phyloP scores from a whole-genome alignment of 768 basidiomycete genomes.

The Neoboletus magnificus region DNA sequence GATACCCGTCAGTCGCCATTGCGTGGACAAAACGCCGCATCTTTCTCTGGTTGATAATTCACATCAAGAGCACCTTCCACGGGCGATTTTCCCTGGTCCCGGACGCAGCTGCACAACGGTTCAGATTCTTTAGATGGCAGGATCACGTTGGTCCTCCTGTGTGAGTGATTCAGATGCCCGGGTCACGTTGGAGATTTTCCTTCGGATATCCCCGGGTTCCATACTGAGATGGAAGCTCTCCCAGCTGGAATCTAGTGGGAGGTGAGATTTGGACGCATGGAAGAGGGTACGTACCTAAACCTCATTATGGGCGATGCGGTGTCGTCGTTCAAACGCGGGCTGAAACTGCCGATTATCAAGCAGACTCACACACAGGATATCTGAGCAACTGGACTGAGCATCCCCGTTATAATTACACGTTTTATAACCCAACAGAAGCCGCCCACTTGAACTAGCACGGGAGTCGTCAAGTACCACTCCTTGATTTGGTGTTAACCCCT shows the following conservation, averaged over 20 bases:
- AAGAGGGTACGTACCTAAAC: neutral
- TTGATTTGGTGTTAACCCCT: slow-evolving; percentile 4
- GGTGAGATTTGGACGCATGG: neutral
- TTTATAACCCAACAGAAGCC: neutral
- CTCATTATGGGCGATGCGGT: neutral
- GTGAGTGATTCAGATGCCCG: neutral
- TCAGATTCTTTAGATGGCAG: neutral
- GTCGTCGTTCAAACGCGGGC: neutral
- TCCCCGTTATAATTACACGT: slow-evolving; percentile 1
- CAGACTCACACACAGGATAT: neutral
- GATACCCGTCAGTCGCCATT: slow-evolving; percentile 5
- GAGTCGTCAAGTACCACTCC: neutral
- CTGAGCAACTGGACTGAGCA: slow-evolving; percentile 4
- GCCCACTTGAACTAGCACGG: neutral
- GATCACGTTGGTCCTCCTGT: neutral
- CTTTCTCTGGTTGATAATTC: slow-evolving; percentile 1
- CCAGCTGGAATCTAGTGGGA: neutral
- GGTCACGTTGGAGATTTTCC: neutral
- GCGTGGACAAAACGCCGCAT: neutral
- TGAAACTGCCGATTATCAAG: neutral
- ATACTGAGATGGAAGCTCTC: slow-evolving; percentile 6
- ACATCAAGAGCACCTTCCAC: neutral
- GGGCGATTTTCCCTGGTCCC: neutral
- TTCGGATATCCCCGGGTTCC: slow-evolving; percentile 17
- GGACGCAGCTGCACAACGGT: slow-evolving; percentile 2